Base-by-base conservation (phyloP, 2,329 filamentous ascomycete genomes). In the Westerdykella sp. region DNA sequence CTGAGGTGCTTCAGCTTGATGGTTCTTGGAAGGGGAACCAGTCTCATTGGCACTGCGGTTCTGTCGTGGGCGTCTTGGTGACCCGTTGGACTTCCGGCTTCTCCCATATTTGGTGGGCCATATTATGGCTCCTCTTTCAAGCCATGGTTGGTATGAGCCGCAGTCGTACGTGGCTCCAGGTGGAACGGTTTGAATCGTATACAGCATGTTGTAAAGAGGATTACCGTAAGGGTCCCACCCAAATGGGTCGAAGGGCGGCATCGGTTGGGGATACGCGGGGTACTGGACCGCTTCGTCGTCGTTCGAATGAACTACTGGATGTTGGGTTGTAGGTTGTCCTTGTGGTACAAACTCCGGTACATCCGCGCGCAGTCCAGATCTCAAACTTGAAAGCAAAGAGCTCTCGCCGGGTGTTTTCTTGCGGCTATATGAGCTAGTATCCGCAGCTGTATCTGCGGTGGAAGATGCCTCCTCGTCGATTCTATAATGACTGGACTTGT, bases 161-260 rank as follows among this genome's bases (percentile, higher is more conserved):
- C 4, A 51, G 15, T 43, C 28, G 34, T 30, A 43, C 14, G 16
- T 25, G 2, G 34, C 31, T 6, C 35, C 41, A 3, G 34, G 25
- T 28, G 25, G 25, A n/a, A 22, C 45, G 15, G 52, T 49, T 13
- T 53, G 54, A 3, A 59, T 43, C 1, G 57, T 51, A 34, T 62
- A 60, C 59, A 64, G 60, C 42, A 59, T 50, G 38, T 60, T 60
- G 30, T 55, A 53, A 50, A 57, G 57, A 2, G 59, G 59, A 7
- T 60, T 54, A 0, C 57, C 55, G 36, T 57, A 54, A 15, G 37
- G 43, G 37, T 63, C 61, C 5, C 60, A 41, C 5, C 46, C 39
- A 34, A 45, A 57, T 18, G 54, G 48, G 30, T 59, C 51, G 4
- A 50, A 52, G 2, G 53, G 16, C 10, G 40, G 42, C 2, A 39